Conservation (phyloP, 306 rosid species). For the Dryas octopetala region DNA sequence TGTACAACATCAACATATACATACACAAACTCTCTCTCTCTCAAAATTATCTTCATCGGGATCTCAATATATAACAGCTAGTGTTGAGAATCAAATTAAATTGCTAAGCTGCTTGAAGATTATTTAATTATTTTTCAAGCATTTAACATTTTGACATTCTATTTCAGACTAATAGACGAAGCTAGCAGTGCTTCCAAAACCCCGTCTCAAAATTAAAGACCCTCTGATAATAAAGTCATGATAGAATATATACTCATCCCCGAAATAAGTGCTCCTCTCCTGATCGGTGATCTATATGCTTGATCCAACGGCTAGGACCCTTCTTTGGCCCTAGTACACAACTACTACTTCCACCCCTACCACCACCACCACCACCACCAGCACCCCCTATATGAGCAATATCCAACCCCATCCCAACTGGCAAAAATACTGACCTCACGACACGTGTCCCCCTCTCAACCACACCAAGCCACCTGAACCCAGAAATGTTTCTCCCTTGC, state of each 20-base stretch:
- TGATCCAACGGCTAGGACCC: constrained; percentile 72
- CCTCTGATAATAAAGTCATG: not conserved
- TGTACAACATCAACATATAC: not conserved
- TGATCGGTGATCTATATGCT: constrained; percentile 55
- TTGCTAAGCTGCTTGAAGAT: constrained; percentile 13
- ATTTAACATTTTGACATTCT: not conserved
- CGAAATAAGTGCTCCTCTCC: constrained; percentile 81
- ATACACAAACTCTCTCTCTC: not conserved
- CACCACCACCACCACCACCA: constrained; percentile 3
- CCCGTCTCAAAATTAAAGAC: not conserved
- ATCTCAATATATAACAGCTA: not conserved
- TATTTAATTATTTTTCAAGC: constrained; percentile 12
- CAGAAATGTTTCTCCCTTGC: constrained; percentile 34
- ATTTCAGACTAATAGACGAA: not conserved
- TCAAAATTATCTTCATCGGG: not conserved
- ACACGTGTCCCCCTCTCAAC: constrained; percentile 68
- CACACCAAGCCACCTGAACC: constrained; percentile 56
- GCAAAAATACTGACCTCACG: constrained; percentile 69
- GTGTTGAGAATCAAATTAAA: not conserved
- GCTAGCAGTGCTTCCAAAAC: too few species aligned
- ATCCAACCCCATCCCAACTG: constrained; percentile 81
- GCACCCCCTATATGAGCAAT: constrained; percentile 79
- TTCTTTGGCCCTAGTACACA: constrained; percentile 2
- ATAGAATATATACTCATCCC: constrained; percentile 15
- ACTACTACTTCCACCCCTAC: too few species aligned